A percentile compares a stretch with the other conserved stretches of the same genome.
These are phyloP conservation scores for Yamadazyma insecticola DNA, from an alignment of 805 yeast species.

Conservation along the genomic window DNA sequence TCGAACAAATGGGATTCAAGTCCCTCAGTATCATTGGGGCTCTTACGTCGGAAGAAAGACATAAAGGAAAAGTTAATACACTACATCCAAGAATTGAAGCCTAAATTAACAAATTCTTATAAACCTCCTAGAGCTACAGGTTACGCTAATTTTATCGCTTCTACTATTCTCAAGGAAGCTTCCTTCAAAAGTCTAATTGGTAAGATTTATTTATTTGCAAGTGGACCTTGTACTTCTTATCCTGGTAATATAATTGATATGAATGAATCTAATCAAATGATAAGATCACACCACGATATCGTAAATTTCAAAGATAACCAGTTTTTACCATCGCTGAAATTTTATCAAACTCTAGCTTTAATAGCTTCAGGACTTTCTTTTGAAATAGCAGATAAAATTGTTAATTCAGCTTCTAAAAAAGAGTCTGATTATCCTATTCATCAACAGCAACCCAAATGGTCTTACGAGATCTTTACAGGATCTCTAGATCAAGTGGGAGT, in stretches of 20 bases:
- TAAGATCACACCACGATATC: conserved; percentile 35
- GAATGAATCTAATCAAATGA: conserved; percentile 5
- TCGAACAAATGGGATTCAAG: background rate
- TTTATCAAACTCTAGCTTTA: conserved; percentile 24
- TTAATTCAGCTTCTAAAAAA: conserved; percentile 14
- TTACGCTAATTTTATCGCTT: conserved; percentile 22
- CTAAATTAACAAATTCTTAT: conserved; percentile 19
- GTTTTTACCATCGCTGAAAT: conserved; percentile 20
- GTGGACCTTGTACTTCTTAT: conserved; percentile 35
- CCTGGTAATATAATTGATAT: conserved; percentile 32
- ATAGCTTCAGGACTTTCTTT: conserved; percentile 25
- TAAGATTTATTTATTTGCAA: conserved; percentile 23
- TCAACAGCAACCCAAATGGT: conserved; percentile 19
- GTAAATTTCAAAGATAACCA: conserved; percentile 24
- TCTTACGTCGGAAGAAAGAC: too few relatives aligned
- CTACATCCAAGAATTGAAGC: conserved; percentile 10
- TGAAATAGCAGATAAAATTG: conserved; percentile 13
- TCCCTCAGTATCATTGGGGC: background rate
- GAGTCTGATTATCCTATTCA: conserved; percentile 18
- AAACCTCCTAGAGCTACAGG: conserved; percentile 35
- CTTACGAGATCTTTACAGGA: conserved; percentile 30
- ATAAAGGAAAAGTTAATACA: conserved; percentile 1
- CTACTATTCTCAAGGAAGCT: conserved; percentile 16
- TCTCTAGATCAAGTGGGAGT: conserved; percentile 40
- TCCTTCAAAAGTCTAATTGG: conserved; percentile 21